These are phyloP conservation scores for Agrostemma githago DNA, from an alignment of 148 eudicot species.

Conservation along the genomic window DNA sequence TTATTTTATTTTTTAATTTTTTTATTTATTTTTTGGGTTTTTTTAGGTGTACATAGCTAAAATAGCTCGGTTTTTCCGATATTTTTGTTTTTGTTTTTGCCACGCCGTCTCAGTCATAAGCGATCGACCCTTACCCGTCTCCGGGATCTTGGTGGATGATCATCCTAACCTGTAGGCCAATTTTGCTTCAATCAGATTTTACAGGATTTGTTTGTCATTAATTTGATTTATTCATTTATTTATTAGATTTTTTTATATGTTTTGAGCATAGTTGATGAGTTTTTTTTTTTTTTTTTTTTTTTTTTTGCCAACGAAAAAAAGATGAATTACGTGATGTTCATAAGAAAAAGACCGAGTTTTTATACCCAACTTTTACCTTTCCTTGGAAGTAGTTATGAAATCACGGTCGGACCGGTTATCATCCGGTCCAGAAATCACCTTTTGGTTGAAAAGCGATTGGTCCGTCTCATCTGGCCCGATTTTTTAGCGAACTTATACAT, in stretches of 20 bases:
- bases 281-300: too few species aligned
- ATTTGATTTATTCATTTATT: slow-evolving; percentile 3
- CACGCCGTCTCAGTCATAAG: neutral
- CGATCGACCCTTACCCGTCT: neutral
- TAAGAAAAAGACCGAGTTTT: too few species aligned
- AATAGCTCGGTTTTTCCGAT: neutral
- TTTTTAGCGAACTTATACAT: too few species aligned
- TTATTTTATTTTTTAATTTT: neutral
- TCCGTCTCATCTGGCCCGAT: too few species aligned
- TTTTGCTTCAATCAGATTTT: neutral
- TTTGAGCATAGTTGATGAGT: neutral
- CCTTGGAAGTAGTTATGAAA: too few species aligned
- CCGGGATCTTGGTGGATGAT: neutral
- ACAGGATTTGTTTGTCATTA: neutral
- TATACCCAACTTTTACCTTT: too few species aligned
- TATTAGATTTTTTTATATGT: neutral
- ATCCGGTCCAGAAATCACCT: too few species aligned
- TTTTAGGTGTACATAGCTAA: slow-evolving; percentile 33
- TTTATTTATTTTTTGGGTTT: too few species aligned
- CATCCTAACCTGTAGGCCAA: neutral
- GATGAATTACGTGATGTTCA: too few species aligned
- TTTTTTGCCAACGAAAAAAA: too few species aligned
- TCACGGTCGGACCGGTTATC: too few species aligned
- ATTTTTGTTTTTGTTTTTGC: neutral
- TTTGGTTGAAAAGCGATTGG: too few species aligned